Percentiles rank a stretch among this genome's conserved stretches.
Conservation (phyloP, 2,329 filamentous ascomycete genomes). For the Penicillium olsonii region DNA sequence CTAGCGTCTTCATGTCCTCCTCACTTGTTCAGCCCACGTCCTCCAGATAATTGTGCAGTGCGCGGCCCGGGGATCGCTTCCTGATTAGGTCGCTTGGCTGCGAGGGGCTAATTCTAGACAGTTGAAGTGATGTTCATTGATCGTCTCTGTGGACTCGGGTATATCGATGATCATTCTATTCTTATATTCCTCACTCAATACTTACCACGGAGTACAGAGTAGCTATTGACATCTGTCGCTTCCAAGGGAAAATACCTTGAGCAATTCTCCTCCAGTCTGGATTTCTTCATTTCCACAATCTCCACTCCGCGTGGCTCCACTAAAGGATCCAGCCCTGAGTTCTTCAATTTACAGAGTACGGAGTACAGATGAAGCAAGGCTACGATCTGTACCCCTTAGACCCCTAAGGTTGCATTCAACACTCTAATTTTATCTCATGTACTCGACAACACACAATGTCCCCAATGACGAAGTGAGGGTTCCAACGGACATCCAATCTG, state of each 20-base stretch:
- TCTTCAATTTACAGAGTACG: not conserved
- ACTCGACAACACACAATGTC: not conserved
- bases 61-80: slow-evolving; percentile 5
- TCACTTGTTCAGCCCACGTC: slow-evolving; percentile 1
- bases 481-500: too few species aligned
- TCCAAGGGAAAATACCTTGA: too few species aligned
- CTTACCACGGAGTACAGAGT: too few species aligned
- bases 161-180: not conserved
- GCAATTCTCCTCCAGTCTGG: too few species aligned
- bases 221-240: too few species aligned
- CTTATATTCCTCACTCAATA: not conserved
- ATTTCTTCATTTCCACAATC: not conserved
- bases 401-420: not conserved
- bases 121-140: slow-evolving; percentile 4
- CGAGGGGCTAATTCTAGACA: slow-evolving; percentile 4
- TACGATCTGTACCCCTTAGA: not conserved
- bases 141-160: not conserved
- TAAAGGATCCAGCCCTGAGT: not conserved
- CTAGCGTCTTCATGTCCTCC: not conserved
- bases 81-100: slow-evolving; percentile 4
- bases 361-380: too few species aligned
- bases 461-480: too few species aligned
- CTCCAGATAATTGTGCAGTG: not conserved
- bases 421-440: not conserved
- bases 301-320: not conserved